Percentiles rank a stretch among this genome's conserved stretches.
Evolutionary conservation across 148 eudicot genomes (phyloP).

Genomic region (Persicaria tinctoria): DNA sequence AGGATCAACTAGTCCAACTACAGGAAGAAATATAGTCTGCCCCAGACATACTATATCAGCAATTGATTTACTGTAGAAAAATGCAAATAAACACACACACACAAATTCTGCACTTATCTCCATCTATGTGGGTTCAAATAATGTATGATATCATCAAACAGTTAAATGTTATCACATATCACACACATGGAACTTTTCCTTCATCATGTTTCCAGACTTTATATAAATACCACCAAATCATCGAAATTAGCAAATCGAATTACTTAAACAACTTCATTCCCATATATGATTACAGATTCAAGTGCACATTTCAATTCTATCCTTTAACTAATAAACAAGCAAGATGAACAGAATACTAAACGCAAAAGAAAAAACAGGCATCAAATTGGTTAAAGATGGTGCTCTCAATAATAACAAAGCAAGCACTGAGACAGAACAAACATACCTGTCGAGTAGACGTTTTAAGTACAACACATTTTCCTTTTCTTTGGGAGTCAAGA

Average conservation of each 20-base stretch:
- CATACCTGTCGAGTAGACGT: slow-evolving; percentile 88
- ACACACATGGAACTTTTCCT: not conserved
- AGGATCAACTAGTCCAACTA: slow-evolving; percentile 95
- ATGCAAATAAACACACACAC: not conserved
- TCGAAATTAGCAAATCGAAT: not conserved
- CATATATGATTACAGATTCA: not conserved
- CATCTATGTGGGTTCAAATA: not conserved
- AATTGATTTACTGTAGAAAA: not conserved
- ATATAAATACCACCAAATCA: not conserved
- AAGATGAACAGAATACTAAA: not conserved
- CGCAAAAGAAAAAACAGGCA: not conserved
- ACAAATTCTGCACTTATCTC: not conserved
- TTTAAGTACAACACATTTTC: slow-evolving; percentile 89
- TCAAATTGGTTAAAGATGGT: not conserved
- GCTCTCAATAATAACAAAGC: no score
- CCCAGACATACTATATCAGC: slow-evolving; percentile 12
- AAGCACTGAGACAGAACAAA: not conserved
- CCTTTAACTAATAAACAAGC: not conserved
- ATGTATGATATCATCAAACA: not conserved
- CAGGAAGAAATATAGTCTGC: slow-evolving; percentile 96
- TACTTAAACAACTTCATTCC: not conserved
- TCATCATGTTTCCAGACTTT: not conserved
- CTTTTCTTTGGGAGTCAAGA: slow-evolving; percentile 95
- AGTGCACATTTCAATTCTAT: not conserved
- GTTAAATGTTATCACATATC: not conserved